Base-by-base conservation (phyloP, 164 flowering plant species). In the Vitis rupestris region DNA sequence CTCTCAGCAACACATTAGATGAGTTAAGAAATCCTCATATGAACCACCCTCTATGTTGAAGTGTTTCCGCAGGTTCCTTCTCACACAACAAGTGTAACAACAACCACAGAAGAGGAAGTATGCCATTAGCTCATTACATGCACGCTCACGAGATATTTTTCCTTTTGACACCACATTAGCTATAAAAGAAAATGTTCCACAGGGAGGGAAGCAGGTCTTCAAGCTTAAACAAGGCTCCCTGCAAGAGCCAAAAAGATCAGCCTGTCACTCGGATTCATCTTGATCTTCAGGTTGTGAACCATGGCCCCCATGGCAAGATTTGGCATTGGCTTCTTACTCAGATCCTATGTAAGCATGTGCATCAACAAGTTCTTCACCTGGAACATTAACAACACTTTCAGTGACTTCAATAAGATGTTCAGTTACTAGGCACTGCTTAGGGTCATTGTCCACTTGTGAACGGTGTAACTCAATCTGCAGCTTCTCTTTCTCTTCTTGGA, bases 31-130 rank as follows among this genome's bases (percentile, higher is more conserved):
- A n/a, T n/a, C n/a, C n/a, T n/a, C n/a, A n/a, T n/a, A n/a, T n/a
- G n/a, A n/a, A n/a, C n/a, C n/a, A n/a, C n/a, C n/a, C n/a, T n/a
- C n/a, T n/a, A n/a, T n/a, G n/a, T n/a, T n/a, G n/a, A n/a, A n/a
- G n/a, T n/a, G n/a, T n/a, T n/a, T n/a, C n/a, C n/a, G n/a, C n/a
- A n/a, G n/a, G n/a, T 81, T 82, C 49, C 70, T 62, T 66, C 89
- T 82, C 31, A 82, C 50, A 61, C 80, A 81, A 67, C 86, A 79
- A 70, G 82, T 82, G 72, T 86, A 86, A 61, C 87, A 86, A 50
- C 89, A 84, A 13, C 76, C 68, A 11, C 67, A 56, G 11, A 81
- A 19, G 11, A 86, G n/a, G 27, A 83, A 75, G 57, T 75, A 86
- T 19, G 83, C 77, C 76, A 77, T 73, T n/a, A 86, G 59, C 37